Evolutionary conservation across 139 green algal species (phyloP).

Genomic region (Tetradesmus obliquus): DNA sequence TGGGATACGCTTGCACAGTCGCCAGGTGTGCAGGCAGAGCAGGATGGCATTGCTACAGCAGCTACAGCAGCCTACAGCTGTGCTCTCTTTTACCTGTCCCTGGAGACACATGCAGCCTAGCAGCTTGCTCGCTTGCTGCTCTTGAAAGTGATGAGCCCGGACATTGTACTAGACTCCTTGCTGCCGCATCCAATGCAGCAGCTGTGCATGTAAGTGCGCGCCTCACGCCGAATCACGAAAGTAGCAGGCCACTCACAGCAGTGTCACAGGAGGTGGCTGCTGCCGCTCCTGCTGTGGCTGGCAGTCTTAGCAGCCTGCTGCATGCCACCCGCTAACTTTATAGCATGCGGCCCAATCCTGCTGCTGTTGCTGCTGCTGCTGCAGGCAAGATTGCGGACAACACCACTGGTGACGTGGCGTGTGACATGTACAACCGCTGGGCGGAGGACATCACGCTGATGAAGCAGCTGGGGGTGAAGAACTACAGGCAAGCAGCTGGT

Average conservation of each 20-base stretch:
- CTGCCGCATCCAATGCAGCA: too few relatives aligned
- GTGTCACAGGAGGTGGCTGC: neutral
- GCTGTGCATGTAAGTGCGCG: too few relatives aligned
- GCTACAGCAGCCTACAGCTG: neutral
- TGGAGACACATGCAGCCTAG: too few relatives aligned
- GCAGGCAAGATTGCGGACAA: constrained; percentile 45
- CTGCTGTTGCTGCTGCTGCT: neutral
- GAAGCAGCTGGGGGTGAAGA: constrained; percentile 34
- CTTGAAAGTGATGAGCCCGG: too few relatives aligned
- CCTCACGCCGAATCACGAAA: neutral
- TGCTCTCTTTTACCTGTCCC: neutral
- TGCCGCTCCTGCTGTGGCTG: neutral
- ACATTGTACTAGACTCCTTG: too few relatives aligned
- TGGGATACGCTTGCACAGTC: constrained; percentile 62
- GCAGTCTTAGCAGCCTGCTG: too few relatives aligned
- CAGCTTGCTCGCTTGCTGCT: too few relatives aligned
- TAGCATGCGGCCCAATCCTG: neutral
- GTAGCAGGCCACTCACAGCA: neutral
- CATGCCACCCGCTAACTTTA: too few relatives aligned
- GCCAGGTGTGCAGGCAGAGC: neutral
- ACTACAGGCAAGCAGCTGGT: constrained; percentile 21
- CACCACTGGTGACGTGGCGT: constrained; percentile 46
- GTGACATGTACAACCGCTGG: constrained; percentile 47
- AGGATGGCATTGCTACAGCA: too few relatives aligned
- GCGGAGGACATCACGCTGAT: constrained; percentile 47